A percentile compares a stretch with the other conserved stretches of the same genome.
phyloP scores from a whole-genome alignment of 495 filamentous ascomycete species.

The Aspergillus sclerotioniger region DNA sequence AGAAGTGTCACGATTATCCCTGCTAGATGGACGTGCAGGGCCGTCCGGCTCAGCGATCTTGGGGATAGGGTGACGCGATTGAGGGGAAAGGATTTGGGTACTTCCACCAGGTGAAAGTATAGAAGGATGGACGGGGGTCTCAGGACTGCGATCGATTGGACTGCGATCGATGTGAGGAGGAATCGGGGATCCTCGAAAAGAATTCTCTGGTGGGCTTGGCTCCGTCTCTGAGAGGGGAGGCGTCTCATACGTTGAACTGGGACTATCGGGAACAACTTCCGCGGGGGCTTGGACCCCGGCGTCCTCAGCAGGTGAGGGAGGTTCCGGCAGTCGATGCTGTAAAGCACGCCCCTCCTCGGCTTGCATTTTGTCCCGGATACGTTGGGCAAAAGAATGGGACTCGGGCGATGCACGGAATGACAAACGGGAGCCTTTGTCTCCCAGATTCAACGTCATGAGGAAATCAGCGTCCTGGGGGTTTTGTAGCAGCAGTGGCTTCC shows the following conservation, averaged over 20 bases:
- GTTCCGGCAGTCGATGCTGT: conserved; percentile 43
- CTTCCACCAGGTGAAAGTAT: conserved; percentile 22
- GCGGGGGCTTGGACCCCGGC: conserved; percentile 13
- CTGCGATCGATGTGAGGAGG: conserved; percentile 9
- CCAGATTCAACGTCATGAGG: conserved; percentile 33
- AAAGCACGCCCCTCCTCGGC: conserved; percentile 70
- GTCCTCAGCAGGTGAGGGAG: conserved; percentile 29
- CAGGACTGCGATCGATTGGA: conserved; percentile 5
- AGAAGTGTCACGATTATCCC: conserved; percentile 22
- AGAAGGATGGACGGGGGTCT: conserved; percentile 18
- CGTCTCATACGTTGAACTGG: conserved; percentile 29
- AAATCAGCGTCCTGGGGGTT: conserved; percentile 40
- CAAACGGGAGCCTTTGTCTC: conserved; percentile 36
- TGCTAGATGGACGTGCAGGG: conserved; percentile 20
- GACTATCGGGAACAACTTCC: conserved; percentile 22
- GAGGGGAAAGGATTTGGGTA: conserved; percentile 17
- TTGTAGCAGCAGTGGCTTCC: conserved; percentile 31
- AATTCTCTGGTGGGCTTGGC: conserved; percentile 25
- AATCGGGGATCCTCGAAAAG: conserved; percentile 15
- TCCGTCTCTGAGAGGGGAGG: conserved; percentile 28
- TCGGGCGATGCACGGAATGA: conserved; percentile 44
- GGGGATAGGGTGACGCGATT: conserved; percentile 12
- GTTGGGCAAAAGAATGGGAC: conserved; percentile 49
- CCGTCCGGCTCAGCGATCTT: conserved; percentile 8
- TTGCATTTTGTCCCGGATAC: conserved; percentile 68